Evolutionary conservation across 2,329 filamentous ascomycete genomes (phyloP), one percentile per base, ranked within the genome.

Genomic region (Pestalotiopsis sp.): DNA sequence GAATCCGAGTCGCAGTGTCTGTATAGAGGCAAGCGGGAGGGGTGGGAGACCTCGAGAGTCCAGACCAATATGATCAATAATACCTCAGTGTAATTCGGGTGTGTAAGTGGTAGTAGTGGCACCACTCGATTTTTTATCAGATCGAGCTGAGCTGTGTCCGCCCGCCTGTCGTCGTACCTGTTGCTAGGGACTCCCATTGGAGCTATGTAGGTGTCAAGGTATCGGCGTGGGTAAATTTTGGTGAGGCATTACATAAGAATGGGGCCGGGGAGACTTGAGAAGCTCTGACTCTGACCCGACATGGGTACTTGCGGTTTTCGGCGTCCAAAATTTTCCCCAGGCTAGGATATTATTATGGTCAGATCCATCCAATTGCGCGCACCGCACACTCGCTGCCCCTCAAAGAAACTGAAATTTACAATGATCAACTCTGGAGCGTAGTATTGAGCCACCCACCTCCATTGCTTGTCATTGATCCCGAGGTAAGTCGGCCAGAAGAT

Each of bases 271-370:
- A 64, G 36, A 39, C 20, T n/a, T 12, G 25, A 31, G 25, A 31
- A 52, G 38, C n/a, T 64, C 61, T 64, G 61, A 49, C 61, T 64
- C 38, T 52, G 61, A 49, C 39, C 36, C 13, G 20, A 39, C 61
- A 64, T 64, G 61, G 61, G 61, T 49, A 31, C 20, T 39, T 56
- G 63, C 63, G 63, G 31, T 66, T 66, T 38, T 66, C 63, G 63
- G 63, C 63, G 63, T 31, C 63, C 63, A 66, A 66, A 66, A 56
- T 66, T 66, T 66, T 57, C 61, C 61, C 63, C 41, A 58, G 52
- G 41, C 63, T 38, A 36, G 31, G 31, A 36, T 36, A 36, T 36
- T 36, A 36, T 36, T 36, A 27, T 23, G 9, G 17, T 27, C 20
- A 25, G 45, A n/a, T 52, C 45, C 45, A n/a, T 52, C 45, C 45